These are phyloP conservation scores for Elsinoe perseae DNA, from an alignment of 2,329 filamentous ascomycete genomes.

Conservation along the genomic window DNA sequence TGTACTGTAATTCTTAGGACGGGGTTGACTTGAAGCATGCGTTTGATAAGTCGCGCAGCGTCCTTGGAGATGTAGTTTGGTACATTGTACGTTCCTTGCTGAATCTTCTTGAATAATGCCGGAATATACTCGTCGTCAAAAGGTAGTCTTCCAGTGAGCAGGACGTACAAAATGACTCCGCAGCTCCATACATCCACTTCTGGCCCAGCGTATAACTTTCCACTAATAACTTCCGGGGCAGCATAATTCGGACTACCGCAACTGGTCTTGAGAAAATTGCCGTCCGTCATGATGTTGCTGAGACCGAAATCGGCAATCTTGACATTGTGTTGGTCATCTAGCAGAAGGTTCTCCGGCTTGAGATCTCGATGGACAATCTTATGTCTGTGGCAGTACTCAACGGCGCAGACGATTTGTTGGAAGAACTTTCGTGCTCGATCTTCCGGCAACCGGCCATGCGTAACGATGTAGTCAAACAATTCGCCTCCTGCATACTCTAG, in stretches of 20 bases:
- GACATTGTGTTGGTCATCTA: constrained; percentile 93
- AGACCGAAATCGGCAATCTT: constrained; percentile 99
- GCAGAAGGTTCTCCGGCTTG: constrained; percentile 91
- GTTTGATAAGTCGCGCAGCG: constrained; percentile 73
- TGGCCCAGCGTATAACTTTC: constrained; percentile 92
- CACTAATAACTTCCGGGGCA: constrained; percentile 93
- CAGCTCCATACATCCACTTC: constrained; percentile 98
- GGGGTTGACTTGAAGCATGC: constrained; percentile 91
- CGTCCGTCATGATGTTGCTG: constrained; percentile 99
- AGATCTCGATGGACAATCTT: constrained; percentile 98
- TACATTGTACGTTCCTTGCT: constrained; percentile 84
- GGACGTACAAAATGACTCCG: constrained; percentile 58
- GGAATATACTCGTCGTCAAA: constrained; percentile 99
- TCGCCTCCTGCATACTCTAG: constrained; percentile 95
- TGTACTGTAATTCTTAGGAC: constrained; percentile 89
- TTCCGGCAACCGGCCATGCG: constrained; percentile 85
- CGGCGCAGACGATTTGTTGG: constrained; percentile 96
- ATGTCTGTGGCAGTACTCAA: constrained; percentile 97
- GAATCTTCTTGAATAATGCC: constrained; percentile 94
- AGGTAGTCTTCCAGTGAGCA: constrained; percentile 63
- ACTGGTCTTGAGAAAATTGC: constrained; percentile 97
- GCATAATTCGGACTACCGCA: constrained; percentile 98
- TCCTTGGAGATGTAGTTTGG: constrained; percentile 85
- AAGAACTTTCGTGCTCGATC: constrained; percentile 94
- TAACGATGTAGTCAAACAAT: constrained; percentile 96